Evolutionary conservation across 805 yeast species (phyloP).

Genomic region (Starmerella vitae): DNA sequence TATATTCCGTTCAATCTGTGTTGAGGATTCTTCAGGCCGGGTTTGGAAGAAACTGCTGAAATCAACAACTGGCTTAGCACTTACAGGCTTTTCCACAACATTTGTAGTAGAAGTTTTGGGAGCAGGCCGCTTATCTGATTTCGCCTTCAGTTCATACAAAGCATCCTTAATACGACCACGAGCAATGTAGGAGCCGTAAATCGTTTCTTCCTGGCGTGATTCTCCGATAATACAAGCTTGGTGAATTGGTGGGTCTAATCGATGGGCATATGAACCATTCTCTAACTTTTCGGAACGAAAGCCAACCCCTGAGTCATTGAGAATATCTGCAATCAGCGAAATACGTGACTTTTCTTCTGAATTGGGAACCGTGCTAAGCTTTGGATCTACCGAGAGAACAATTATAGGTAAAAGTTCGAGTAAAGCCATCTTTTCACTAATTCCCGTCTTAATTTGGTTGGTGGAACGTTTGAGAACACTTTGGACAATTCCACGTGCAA

Average conservation of each 20-base stretch:
- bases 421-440: conserved; percentile 9
- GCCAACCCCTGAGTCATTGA: conserved; percentile 20
- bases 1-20: conserved; percentile 4
- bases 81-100: neutral
- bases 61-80: neutral
- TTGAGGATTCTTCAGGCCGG: conserved; percentile 1
- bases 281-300: conserved; percentile 23
- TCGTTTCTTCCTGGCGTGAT: conserved; percentile 1
- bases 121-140: neutral
- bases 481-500: conserved; percentile 25
- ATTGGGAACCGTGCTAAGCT: conserved; percentile 10
- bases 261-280: conserved; percentile 22
- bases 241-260: conserved; percentile 29
- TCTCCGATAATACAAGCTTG: conserved; percentile 16
- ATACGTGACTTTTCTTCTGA: conserved; percentile 15
- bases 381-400: conserved; percentile 22
- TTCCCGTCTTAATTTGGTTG: conserved; percentile 12
- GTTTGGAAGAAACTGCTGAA: neutral
- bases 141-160: conserved; percentile 1
- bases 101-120: too few species aligned
- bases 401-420: conserved; percentile 27
- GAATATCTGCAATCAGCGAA: conserved; percentile 16
- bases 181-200: conserved; percentile 8
- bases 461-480: conserved; percentile 20
- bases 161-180: conserved; percentile 10